Base-by-base conservation (phyloP, 768 basidiomycete species). In the Melanogaster broomeanus region DNA sequence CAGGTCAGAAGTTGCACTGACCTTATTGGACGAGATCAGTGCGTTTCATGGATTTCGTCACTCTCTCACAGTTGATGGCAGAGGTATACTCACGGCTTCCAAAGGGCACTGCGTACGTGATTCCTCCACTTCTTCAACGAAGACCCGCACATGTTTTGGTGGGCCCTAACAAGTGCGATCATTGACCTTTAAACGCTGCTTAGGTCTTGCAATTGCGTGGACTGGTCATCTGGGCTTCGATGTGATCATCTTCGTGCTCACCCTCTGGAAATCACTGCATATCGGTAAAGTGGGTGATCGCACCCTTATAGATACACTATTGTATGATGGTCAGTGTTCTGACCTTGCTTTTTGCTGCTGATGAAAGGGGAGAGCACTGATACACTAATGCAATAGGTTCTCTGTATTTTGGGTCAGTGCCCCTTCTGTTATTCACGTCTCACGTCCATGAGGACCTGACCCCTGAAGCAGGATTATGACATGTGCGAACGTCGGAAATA, bases 181-280 rank as follows among this genome's bases (percentile, higher is more conserved):
- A 19, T 24, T 43, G 41, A 25, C 35, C 16, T 25, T 6, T 35
- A 6, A 3, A 16, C 24, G n/a, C n/a, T 16, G 19, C 44, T 22
- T 22, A 62, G 59, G 48, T 21, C n/a, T 46, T 2, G 52, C 50
- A 2, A 19, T 49, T 30, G 50, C 25, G 2, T 61, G 57, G 51
- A 22, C 42, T 8, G 41, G 42, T 16, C 52, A 59, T 31, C 45
- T 68, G 19, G 40, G 47, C 10, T 66, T 65, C 37, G 63, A 66
- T 24, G 13, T 48, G 10, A 19, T 59, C 37, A 42, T 63, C 16
- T 66, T 67, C 49, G 11, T 39, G 16, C 42, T 68, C 7, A 68
- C 59, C 4, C 27, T 62, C 4, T 51, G 55, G 52, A 60, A 41
- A 45, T 47, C 56, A 1, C 51, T 21, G n/a, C 24, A 31, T 35